Evolutionary conservation across 1,284 basidiomycete species (phyloP).

Genomic region (Cryptococcus depauperatus): DNA sequence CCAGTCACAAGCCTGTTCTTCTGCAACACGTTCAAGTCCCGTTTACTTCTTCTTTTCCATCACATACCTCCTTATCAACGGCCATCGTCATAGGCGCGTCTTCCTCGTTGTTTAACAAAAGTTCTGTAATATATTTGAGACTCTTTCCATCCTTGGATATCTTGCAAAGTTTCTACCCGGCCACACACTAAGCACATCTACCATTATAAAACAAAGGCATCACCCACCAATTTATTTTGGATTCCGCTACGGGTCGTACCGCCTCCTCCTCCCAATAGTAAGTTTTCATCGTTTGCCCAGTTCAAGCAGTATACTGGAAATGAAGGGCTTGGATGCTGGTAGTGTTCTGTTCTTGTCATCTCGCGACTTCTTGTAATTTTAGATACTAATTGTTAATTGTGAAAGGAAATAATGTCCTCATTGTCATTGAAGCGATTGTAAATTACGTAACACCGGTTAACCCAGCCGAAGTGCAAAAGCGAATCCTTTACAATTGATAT

Average conservation of each 20-base stretch:
- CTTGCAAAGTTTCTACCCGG: slow-evolving; percentile 51
- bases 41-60: neutral
- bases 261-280: slow-evolving; percentile 85
- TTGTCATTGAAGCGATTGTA: neutral
- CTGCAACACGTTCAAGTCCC: slow-evolving; percentile 24
- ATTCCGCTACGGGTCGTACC: slow-evolving; percentile 72
- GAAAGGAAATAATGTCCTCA: neutral
- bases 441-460: slow-evolving; percentile 9
- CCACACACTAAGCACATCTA: neutral
- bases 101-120: slow-evolving; percentile 67
- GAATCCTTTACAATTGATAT: too few relatives aligned
- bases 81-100: slow-evolving; percentile 93
- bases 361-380: neutral
- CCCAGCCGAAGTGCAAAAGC: slow-evolving; percentile 3
- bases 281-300: slow-evolving; percentile 63
- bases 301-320: slow-evolving; percentile 83
- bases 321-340: slow-evolving; percentile 60
- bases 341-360: slow-evolving; percentile 70
- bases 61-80: slow-evolving; percentile 55
- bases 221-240: slow-evolving; percentile 78
- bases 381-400: neutral
- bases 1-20: slow-evolving; percentile 63
- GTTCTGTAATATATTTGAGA: slow-evolving; percentile 58
- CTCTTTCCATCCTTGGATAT: slow-evolving; percentile 53
- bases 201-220: neutral